Evolutionary conservation across 257 asterid genomes (phyloP).

Genomic region (Fraxinus quadrangulata): DNA sequence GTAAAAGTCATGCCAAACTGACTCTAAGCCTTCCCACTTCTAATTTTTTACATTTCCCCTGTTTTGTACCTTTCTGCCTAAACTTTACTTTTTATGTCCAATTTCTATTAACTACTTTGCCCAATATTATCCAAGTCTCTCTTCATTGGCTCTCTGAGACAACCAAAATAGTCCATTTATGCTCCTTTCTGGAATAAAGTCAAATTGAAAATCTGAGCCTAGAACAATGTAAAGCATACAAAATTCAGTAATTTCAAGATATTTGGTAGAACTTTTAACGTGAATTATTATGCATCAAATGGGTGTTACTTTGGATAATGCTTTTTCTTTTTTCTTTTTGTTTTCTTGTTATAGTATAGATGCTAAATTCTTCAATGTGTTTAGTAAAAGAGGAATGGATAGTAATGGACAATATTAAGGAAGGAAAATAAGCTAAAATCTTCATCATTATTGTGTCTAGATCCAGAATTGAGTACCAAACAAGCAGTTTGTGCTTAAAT

Average conservation of each 20-base stretch:
- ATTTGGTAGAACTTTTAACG: background rate
- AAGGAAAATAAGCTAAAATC: no score
- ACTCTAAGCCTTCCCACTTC: background rate
- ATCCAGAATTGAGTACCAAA: background rate
- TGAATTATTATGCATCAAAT: background rate
- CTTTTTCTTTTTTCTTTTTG: background rate
- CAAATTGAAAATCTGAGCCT: background rate
- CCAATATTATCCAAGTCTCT: background rate
- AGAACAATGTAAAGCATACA: background rate
- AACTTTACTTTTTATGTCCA: background rate
- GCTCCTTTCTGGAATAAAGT: slow-evolving; percentile 15
- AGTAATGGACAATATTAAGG: no score
- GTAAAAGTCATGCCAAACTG: no score
- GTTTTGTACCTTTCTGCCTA: background rate
- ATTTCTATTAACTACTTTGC: background rate
- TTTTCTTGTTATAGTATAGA: background rate
- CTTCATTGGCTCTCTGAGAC: background rate
- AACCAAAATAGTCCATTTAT: no score
- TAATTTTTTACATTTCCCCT: background rate
- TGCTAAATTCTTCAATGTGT: background rate
- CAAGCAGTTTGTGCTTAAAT: background rate
- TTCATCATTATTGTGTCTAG: background rate
- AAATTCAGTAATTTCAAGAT: background rate
- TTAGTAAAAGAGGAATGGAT: background rate
- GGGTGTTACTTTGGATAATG: background rate